These are phyloP conservation scores for Elsinoe australis DNA, from an alignment of 2,329 filamentous ascomycete species.

Conservation along the genomic window DNA sequence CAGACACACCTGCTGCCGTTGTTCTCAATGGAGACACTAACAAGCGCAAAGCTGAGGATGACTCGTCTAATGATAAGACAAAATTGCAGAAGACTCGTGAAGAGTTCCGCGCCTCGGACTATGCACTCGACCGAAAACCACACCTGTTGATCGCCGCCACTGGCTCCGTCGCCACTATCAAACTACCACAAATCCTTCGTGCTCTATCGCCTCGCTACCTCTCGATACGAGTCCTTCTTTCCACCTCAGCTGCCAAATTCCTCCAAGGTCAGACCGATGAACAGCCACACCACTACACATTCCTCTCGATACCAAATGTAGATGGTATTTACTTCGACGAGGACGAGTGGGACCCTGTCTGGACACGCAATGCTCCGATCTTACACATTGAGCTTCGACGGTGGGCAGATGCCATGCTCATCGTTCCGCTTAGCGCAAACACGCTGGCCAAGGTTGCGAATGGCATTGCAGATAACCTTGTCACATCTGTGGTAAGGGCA, in stretches of 20 bases:
- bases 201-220: conserved; percentile 52
- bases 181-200: conserved; percentile 47
- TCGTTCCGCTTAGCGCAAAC: conserved; percentile 79
- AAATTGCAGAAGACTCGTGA: neutral
- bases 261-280: conserved; percentile 67
- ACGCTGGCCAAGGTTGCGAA: conserved; percentile 73
- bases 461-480: conserved; percentile 69
- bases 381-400: conserved; percentile 82
- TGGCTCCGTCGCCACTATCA: conserved; percentile 82
- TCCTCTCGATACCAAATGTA: conserved; percentile 60
- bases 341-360: conserved; percentile 77
- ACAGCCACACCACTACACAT: conserved; percentile 59
- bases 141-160: conserved; percentile 60
- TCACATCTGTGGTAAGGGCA: conserved; percentile 67
- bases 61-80: neutral
- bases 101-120: conserved; percentile 29
- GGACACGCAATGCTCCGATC: conserved; percentile 71
- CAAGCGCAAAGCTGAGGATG: neutral
- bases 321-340: conserved; percentile 74
- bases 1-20: too few relatives aligned
- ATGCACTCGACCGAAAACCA: conserved; percentile 40
- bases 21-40: neutral
- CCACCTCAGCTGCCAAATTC: conserved; percentile 64
- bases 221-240: conserved; percentile 80
- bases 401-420: conserved; percentile 72